Conservation (phyloP, 2,329 filamentous ascomycete species). For the Aureobasidium uvarum region DNA sequence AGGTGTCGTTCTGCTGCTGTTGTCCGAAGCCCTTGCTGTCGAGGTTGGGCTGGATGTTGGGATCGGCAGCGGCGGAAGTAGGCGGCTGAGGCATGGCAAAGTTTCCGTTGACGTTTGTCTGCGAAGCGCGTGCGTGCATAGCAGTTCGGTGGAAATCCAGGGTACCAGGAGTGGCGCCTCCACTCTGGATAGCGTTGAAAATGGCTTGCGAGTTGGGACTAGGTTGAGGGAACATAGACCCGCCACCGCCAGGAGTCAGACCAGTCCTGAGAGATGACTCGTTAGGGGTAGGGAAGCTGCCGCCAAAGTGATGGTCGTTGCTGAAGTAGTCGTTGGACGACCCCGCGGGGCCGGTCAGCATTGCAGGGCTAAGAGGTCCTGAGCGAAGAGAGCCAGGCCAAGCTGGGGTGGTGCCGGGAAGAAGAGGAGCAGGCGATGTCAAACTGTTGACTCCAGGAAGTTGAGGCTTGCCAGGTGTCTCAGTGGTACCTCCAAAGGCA, state of each 20-base stretch:
- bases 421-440: constrained; percentile 81
- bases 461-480: constrained; percentile 77
- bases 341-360: constrained; percentile 78
- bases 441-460: constrained; percentile 86
- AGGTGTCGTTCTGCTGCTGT: constrained; percentile 58
- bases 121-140: constrained; percentile 69
- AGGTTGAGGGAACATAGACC: constrained; percentile 93
- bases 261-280: constrained; percentile 91
- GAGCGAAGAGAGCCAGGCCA: constrained; percentile 88
- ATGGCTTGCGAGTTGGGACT: constrained; percentile 84
- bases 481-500: constrained; percentile 73
- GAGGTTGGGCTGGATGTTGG: constrained; percentile 39
- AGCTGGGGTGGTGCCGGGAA: constrained; percentile 70
- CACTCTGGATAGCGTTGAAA: constrained; percentile 73
- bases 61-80: constrained; percentile 46
- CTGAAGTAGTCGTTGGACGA: constrained; percentile 73
- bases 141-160: constrained; percentile 95
- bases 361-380: constrained; percentile 91
- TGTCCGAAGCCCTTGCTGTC: constrained; percentile 31
- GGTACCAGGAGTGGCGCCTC: constrained; percentile 83
- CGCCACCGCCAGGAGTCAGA: constrained; percentile 88
- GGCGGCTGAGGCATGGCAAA: constrained; percentile 41
- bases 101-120: constrained; percentile 40
- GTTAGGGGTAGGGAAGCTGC: constrained; percentile 91
- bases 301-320: constrained; percentile 72